phyloP scores from a whole-genome alignment of 2,329 filamentous ascomycete species.

The Trichoderma arundinaceum region DNA sequence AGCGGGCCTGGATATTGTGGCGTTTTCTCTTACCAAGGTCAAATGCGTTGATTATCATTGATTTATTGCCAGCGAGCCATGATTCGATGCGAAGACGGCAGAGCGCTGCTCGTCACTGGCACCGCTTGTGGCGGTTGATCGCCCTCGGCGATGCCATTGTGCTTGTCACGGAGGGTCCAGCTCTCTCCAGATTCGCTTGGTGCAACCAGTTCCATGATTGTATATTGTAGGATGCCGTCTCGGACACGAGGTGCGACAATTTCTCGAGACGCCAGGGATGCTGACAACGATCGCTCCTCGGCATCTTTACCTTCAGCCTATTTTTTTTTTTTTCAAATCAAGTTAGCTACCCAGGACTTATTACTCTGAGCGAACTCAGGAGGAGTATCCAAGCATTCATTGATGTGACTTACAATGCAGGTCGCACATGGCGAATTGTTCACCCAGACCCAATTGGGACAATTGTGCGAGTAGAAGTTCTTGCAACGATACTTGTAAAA shows the following conservation, averaged over 20 bases:
- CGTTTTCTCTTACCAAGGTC: conserved; percentile 8
- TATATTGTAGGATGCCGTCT: conserved; percentile 55
- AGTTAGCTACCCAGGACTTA: not conserved
- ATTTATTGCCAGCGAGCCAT: conserved; percentile 33
- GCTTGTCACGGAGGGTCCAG: conserved; percentile 48
- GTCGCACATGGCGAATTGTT: conserved; percentile 56
- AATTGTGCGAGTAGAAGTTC: conserved; percentile 59
- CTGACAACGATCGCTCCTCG: conserved; percentile 42
- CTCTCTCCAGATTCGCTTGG: conserved; percentile 46
- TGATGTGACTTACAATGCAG: conserved; percentile 52
- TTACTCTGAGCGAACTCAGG: not conserved
- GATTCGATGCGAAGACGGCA: conserved; percentile 38
- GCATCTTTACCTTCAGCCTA: conserved; percentile 58
- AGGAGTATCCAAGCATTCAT: not conserved
- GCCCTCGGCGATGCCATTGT: conserved; percentile 17
- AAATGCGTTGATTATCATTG: not conserved
- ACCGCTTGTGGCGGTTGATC: conserved; percentile 39
- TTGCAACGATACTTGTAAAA: conserved; percentile 63
- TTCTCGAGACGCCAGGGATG: conserved; percentile 46
- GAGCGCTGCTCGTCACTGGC: conserved; percentile 37
- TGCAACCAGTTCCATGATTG: conserved; percentile 53
- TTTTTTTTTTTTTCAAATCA: not conserved
- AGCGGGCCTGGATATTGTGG: conserved; percentile 12
- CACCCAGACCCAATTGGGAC: conserved; percentile 61
- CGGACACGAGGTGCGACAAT: conserved; percentile 54